These are phyloP conservation scores for Pseudoneurospora amorphoporcata DNA, from an alignment of 495 filamentous ascomycete species.

Conservation along the genomic window DNA sequence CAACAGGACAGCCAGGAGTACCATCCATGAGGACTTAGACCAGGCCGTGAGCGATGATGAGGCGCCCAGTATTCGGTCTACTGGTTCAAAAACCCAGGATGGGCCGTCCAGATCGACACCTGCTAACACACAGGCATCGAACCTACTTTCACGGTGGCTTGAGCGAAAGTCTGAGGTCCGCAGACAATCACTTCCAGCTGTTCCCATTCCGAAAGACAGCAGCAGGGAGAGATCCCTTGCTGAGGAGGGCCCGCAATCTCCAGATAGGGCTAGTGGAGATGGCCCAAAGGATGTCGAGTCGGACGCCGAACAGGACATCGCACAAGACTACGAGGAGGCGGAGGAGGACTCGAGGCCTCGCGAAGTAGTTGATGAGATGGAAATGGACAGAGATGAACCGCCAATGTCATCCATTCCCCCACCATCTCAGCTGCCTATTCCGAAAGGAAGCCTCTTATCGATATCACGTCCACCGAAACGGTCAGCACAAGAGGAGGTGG, in stretches of 20 bases:
- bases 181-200: not conserved
- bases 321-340: not conserved
- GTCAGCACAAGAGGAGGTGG: slow-evolving; percentile 49
- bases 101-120: not conserved
- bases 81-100: not conserved
- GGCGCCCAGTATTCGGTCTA: not conserved
- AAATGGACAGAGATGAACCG: slow-evolving; percentile 14
- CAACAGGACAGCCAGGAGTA: not conserved
- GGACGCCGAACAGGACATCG: not conserved
- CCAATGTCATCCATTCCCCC: slow-evolving; percentile 26
- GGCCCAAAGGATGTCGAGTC: not conserved
- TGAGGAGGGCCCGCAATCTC: slow-evolving; percentile 6
- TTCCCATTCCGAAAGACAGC: not conserved
- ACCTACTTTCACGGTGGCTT: slow-evolving; percentile 14
- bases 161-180: slow-evolving; percentile 5
- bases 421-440: slow-evolving; percentile 24
- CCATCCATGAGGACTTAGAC: slow-evolving; percentile 4
- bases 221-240: not conserved
- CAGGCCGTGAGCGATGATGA: slow-evolving; percentile 1
- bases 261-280: not conserved
- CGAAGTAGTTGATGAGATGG: not conserved
- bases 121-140: not conserved
- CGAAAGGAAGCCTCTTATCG: slow-evolving; percentile 9
- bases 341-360: not conserved
- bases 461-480: slow-evolving; percentile 39